Evolutionary conservation across 345 rosid species (phyloP).

Genomic region (Lepidium aucheri): DNA sequence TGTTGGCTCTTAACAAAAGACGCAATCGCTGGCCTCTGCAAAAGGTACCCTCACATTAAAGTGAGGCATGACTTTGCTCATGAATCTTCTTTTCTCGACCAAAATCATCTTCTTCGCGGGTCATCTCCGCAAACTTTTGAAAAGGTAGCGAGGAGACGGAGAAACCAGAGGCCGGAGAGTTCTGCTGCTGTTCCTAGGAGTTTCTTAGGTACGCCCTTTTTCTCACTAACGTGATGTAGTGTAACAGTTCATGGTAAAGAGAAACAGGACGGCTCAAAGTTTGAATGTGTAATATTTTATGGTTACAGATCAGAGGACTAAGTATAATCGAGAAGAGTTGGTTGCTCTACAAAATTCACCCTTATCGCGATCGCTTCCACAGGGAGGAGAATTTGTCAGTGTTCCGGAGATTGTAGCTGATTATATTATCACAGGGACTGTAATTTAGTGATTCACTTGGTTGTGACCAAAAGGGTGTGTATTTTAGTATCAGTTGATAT

Average conservation of each 20-base stretch:
- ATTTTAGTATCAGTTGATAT: background rate
- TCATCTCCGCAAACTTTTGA: conserved; percentile 17
- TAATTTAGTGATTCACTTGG: background rate
- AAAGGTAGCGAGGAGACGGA: background rate
- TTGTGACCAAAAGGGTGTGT: background rate
- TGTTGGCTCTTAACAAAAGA: conserved; percentile 82
- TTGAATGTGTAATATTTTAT: background rate
- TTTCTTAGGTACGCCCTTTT: conserved; percentile 31
- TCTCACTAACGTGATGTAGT: background rate
- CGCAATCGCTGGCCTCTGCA: conserved; percentile 36
- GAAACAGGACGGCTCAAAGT: background rate
- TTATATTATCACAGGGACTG: background rate
- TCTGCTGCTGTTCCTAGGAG: conserved; percentile 23
- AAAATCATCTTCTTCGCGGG: conserved; percentile 12
- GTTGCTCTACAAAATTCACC: conserved; percentile 47
- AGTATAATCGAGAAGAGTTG: conserved; percentile 57
- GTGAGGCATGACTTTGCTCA: conserved; percentile 45
- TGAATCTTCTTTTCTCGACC: conserved; percentile 20
- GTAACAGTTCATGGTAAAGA: background rate
- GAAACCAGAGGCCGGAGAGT: conserved; percentile 11
- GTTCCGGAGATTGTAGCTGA: conserved; percentile 20
- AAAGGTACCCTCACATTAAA: conserved; percentile 44
- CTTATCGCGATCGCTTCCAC: conserved; percentile 20
- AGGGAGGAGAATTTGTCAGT: conserved; percentile 1
- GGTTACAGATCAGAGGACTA: conserved; percentile 71